These are phyloP conservation scores for Aurifilum marmelostoma DNA, from an alignment of 2,329 filamentous ascomycete species.

Conservation along the genomic window DNA sequence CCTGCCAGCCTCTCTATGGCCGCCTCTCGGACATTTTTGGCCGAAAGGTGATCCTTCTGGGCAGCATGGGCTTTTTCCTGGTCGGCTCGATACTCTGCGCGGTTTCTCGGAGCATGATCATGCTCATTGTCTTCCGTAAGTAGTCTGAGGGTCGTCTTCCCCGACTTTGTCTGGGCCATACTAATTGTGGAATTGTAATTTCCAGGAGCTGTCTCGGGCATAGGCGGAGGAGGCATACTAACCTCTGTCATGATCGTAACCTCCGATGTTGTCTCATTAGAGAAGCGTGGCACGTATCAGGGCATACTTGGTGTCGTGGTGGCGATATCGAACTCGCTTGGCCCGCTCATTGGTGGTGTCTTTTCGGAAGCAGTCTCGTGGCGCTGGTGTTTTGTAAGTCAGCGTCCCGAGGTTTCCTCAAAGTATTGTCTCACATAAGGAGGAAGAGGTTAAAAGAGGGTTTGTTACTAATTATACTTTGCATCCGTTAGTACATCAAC, in stretches of 20 bases:
- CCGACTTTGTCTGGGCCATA: no score
- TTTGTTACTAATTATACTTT: neutral
- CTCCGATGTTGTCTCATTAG: constrained; percentile 29
- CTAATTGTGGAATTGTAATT: neutral
- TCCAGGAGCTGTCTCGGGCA: constrained; percentile 24
- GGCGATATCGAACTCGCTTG: constrained; percentile 24
- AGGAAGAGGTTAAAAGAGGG: no score
- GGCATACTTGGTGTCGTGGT: constrained; percentile 30
- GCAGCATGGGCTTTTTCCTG: constrained; percentile 26
- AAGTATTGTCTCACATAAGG: neutral
- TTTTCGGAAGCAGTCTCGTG: constrained; percentile 23
- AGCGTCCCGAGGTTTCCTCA: neutral
- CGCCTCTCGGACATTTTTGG: constrained; percentile 63
- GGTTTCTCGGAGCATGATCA: constrained; percentile 25
- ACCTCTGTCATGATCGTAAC: constrained; percentile 26
- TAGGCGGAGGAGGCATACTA: constrained; percentile 30
- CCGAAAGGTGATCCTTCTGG: constrained; percentile 41
- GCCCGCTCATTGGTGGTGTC: constrained; percentile 24
- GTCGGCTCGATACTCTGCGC: constrained; percentile 29
- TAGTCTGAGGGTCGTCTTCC: neutral
- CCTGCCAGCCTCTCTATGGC: constrained; percentile 66
- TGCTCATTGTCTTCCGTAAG: constrained; percentile 30
- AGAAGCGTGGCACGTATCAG: constrained; percentile 28
- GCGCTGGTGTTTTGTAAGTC: constrained; percentile 26
- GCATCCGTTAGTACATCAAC: constrained; percentile 25